phyloP scores from a whole-genome alignment of 2,329 filamentous ascomycete species.

The Ophiostoma piceae region DNA sequence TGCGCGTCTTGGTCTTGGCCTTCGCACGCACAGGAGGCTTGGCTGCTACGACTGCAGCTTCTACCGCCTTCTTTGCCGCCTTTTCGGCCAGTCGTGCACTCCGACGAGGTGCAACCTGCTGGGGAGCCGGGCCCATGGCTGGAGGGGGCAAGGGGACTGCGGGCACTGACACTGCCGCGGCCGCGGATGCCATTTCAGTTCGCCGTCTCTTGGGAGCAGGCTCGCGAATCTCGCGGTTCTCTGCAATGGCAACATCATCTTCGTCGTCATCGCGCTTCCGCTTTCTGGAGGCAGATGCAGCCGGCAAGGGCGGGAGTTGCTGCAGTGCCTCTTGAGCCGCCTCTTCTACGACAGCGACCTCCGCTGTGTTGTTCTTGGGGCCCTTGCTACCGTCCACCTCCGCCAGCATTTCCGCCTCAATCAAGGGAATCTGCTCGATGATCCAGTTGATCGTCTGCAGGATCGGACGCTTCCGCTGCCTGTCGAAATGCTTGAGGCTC shows the following conservation, averaged over 20 bases:
- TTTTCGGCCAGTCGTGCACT: not conserved
- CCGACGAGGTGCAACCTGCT: not conserved
- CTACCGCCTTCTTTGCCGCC: not conserved
- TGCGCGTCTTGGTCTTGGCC: not conserved
- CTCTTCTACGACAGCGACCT: not conserved
- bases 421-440: not conserved
- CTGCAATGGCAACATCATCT: not conserved
- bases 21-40: not conserved
- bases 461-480: not conserved
- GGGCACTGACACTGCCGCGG: not conserved
- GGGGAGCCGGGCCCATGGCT: not conserved
- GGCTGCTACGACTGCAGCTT: not conserved
- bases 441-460: not conserved
- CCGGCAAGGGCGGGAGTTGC: not conserved
- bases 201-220: not conserved
- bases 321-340: not conserved
- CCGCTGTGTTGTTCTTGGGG: not conserved
- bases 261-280: not conserved
- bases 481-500: not conserved
- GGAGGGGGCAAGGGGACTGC: not conserved
- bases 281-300: not conserved
- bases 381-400: not conserved
- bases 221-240: not conserved
- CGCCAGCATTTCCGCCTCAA: not conserved
- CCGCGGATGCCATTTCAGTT: not conserved